Percentiles rank a stretch among this genome's conserved stretches.
Conservation (phyloP, 2,329 filamentous ascomycete genomes). For the Lasiodiplodia hormozganensis region DNA sequence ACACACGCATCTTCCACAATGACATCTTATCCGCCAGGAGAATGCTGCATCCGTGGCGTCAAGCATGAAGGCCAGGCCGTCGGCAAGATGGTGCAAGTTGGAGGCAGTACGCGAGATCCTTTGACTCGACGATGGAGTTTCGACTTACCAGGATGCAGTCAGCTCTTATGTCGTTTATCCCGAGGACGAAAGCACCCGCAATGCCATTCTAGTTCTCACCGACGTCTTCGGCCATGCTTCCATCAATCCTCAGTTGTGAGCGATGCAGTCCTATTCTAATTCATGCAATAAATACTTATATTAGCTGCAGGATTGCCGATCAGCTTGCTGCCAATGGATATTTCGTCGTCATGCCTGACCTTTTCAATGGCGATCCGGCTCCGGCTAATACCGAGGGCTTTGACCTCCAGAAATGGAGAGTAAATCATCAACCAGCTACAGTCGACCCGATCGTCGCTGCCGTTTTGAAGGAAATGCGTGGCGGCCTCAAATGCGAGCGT, state of each 20-base stretch:
- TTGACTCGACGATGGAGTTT: background rate
- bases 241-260: conserved; percentile 54
- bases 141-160: conserved; percentile 46
- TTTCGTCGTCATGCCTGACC: conserved; percentile 71
- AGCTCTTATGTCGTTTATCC: conserved; percentile 64
- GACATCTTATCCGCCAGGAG: conserved; percentile 58
- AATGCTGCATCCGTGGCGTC: conserved; percentile 58
- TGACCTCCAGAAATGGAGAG: conserved; percentile 59
- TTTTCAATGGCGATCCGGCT: conserved; percentile 72
- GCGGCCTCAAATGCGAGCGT: conserved; percentile 53
- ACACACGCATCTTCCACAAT: conserved; percentile 40
- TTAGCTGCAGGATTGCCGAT: conserved; percentile 65
- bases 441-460: conserved; percentile 63
- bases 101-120: conserved; percentile 47
- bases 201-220: conserved; percentile 63
- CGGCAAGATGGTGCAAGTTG: conserved; percentile 56
- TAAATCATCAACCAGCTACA: conserved; percentile 47
- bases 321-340: conserved; percentile 77
- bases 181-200: conserved; percentile 58
- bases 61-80: conserved; percentile 59
- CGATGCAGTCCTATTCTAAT: background rate
- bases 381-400: conserved; percentile 57
- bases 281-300: background rate
- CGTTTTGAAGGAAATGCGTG: conserved; percentile 55
- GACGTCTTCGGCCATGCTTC: conserved; percentile 66